phyloP scores from a whole-genome alignment of 2,329 filamentous ascomycete species.

The Helminthosporium solani region DNA sequence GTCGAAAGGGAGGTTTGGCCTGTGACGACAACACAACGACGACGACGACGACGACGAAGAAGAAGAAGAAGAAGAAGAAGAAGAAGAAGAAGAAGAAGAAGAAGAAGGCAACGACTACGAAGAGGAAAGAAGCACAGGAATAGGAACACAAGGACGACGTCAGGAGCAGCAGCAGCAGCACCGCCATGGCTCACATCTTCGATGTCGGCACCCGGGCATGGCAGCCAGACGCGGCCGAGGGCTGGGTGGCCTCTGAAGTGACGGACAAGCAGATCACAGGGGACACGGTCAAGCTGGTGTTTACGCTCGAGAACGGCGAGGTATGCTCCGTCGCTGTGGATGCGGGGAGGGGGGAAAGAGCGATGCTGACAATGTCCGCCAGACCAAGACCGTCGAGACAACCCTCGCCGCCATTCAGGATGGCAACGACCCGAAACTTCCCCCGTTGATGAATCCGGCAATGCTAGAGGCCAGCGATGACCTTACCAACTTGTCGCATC shows the following conservation, averaged over 20 bases:
- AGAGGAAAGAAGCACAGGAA: no score
- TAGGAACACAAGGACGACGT: no score
- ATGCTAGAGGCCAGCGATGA: constrained; percentile 99
- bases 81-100: no score
- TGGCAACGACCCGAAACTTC: constrained; percentile 74
- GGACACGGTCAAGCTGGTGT: constrained; percentile 82
- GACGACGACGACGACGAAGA: no score
- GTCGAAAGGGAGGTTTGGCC: constrained; percentile 29
- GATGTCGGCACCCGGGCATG: constrained; percentile 96
- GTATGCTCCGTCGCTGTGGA: constrained; percentile 49
- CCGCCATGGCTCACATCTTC: constrained; percentile 83
- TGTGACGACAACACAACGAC: constrained; percentile 22
- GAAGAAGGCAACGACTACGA: no score
- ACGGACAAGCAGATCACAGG: constrained; percentile 80
- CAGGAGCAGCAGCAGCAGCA: no score
- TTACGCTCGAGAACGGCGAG: constrained; percentile 90
- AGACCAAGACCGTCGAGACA: constrained; percentile 80
- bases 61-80: no score
- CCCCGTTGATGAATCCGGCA: constrained; percentile 94
- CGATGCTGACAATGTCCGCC: constrained; percentile 19
- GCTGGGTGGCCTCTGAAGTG: constrained; percentile 96
- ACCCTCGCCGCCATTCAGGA: constrained; percentile 73
- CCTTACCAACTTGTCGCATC: constrained; percentile 92
- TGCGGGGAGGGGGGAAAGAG: background rate
- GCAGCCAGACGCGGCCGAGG: constrained; percentile 94